Evolutionary conservation across 192 early-diverging fungal genomes (phyloP).

Genomic region (Gamsiella multidivaricata): DNA sequence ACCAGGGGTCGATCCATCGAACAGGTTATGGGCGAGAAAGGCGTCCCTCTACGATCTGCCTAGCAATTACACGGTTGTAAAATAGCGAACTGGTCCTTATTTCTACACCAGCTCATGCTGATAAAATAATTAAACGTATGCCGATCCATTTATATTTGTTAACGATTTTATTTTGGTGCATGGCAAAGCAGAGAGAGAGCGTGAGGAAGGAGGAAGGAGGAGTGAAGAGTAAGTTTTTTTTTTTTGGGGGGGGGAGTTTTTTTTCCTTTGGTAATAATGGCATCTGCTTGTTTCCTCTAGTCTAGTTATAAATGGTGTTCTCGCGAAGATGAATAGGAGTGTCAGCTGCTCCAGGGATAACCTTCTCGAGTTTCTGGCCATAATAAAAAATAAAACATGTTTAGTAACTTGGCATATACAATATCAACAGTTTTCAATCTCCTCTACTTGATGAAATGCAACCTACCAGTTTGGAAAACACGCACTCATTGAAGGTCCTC

Average conservation of each 20-base stretch:
- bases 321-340: conserved; percentile 50
- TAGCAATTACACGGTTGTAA: background rate
- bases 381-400: background rate
- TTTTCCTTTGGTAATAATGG: background rate
- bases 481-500: conserved; percentile 85
- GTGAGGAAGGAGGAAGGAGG: too few species aligned
- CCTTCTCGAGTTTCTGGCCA: conserved; percentile 73
- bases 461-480: conserved; percentile 87
- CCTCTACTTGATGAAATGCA: background rate
- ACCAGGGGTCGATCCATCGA: conserved; percentile 77
- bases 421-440: background rate
- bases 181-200: too few species aligned
- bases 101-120: too few species aligned
- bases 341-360: conserved; percentile 70
- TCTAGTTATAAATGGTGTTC: conserved; percentile 54
- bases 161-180: too few species aligned
- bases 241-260: too few species aligned
- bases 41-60: background rate
- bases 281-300: background rate
- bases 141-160: too few species aligned
- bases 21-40: conserved; percentile 52
- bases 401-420: background rate
- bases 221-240: too few species aligned
- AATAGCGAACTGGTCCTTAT: background rate
- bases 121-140: too few species aligned